Conservation (phyloP, 768 basidiomycete species). For the Boletus reticuloceps region DNA sequence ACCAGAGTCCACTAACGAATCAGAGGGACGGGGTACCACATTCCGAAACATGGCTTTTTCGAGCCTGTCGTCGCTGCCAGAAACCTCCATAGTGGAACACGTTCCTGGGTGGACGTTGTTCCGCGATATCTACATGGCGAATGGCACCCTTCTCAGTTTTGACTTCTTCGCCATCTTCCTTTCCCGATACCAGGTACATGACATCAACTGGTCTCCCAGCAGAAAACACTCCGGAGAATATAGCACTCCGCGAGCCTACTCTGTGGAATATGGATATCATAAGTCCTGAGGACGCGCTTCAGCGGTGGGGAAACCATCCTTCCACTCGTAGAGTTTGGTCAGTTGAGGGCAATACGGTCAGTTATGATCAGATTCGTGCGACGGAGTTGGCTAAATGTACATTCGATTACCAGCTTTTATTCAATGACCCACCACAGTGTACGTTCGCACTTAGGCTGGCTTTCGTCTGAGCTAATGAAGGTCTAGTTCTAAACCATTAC, state of each 20-base stretch:
- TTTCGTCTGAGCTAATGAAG: neutral
- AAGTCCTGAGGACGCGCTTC: conserved; percentile 54
- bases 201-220: conserved; percentile 65
- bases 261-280: conserved; percentile 59
- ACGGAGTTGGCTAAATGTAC: conserved; percentile 1
- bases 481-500: conserved; percentile 69
- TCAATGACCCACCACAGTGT: conserved; percentile 71
- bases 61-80: conserved; percentile 35
- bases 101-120: conserved; percentile 87
- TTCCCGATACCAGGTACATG: conserved; percentile 54
- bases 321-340: conserved; percentile 55
- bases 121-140: conserved; percentile 78
- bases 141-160: conserved; percentile 78
- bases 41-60: neutral
- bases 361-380: conserved; percentile 15
- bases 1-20: neutral
- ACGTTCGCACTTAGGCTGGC: conserved; percentile 2
- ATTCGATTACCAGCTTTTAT: conserved; percentile 40
- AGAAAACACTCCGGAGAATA: conserved; percentile 59
- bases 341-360: conserved; percentile 71
- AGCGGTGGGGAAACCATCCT: conserved; percentile 53
- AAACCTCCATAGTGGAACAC: conserved; percentile 59
- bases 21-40: neutral
- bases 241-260: conserved; percentile 65
- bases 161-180: conserved; percentile 41